Percentiles rank a stretch among this genome's conserved stretches.
Evolutionary conservation across 1,139 yeast species (phyloP).

Genomic region (Schwanniomyces etchellsii): DNA sequence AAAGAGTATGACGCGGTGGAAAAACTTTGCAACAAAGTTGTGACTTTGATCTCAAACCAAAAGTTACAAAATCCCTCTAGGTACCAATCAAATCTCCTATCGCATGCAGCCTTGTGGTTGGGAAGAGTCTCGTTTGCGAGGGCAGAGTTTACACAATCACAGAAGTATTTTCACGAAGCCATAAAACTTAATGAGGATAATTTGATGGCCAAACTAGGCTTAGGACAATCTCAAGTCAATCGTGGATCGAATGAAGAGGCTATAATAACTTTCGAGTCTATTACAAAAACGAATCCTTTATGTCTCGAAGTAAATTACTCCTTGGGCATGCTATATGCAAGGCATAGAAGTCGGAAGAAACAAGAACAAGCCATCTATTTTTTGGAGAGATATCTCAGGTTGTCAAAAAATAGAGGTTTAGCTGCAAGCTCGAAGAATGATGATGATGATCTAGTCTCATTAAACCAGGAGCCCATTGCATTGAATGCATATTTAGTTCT

Average conservation of each 20-base stretch:
- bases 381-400: slow-evolving; percentile 66
- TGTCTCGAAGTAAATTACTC: slow-evolving; percentile 73
- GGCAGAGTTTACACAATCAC: slow-evolving; percentile 61
- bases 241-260: slow-evolving; percentile 81
- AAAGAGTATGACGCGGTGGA: slow-evolving; percentile 54
- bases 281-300: slow-evolving; percentile 62
- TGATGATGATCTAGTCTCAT: slow-evolving; percentile 20
- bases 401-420: slow-evolving; percentile 46
- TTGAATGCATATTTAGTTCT: slow-evolving; percentile 66
- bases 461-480: slow-evolving; percentile 56
- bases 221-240: slow-evolving; percentile 78
- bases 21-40: slow-evolving; percentile 49
- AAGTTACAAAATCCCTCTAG: slow-evolving; percentile 19
- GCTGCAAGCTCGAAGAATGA: slow-evolving; percentile 18
- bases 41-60: slow-evolving; percentile 23
- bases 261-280: slow-evolving; percentile 72
- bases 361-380: slow-evolving; percentile 53
- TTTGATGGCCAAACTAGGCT: slow-evolving; percentile 69
- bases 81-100: slow-evolving; percentile 38
- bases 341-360: slow-evolving; percentile 31
- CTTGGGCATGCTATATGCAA: slow-evolving; percentile 68
- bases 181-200: slow-evolving; percentile 57
- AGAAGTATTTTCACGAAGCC: slow-evolving; percentile 70
- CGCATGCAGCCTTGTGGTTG: slow-evolving; percentile 85
- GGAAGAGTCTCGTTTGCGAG: slow-evolving; percentile 68